Evolutionary conservation across 441 rosid genomes (phyloP), one percentile per base, ranked within the genome.

Genomic region (Euphorbia neoarborescens): DNA sequence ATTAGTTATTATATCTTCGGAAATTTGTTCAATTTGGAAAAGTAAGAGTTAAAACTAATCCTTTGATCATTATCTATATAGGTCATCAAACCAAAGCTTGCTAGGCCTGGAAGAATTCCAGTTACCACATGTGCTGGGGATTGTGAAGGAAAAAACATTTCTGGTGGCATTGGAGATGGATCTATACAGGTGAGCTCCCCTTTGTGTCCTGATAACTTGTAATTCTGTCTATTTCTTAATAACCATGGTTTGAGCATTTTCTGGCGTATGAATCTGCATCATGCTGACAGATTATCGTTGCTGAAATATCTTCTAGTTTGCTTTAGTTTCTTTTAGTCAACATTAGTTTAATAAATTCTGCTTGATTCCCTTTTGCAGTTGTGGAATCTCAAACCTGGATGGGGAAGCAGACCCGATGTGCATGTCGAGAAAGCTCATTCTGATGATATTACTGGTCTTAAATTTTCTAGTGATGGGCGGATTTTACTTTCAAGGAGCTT

Each of bases 381-480:
- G 70, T 94, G 98, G 99, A 92, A 85, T 78, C 91, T 89, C 66
- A 90, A 94, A 84, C 93, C 96, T 0, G 99, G 98, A 73, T 92
- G 99, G 98, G 99, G 97, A 81, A 94, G 97, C 83, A 84, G 98
- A 81, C 99, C 98, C 0, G 97, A 94, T 77, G 72, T 90, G 68
- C 78, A 84, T 30, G 82, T 90, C 60, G 94, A 87, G 72, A 88
- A 89, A 70, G 90, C 86, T 74, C 99, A 94, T 80, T 85, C 90
- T 59, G 99, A 94, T 77, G 99, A 94, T 73, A 92, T 94, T 62
- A 94, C 92, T n/a, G 79, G 84, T 63, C 89, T 94, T 66, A 90
- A 89, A 86, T 94, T 92, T 85, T 92, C 98, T 65, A 86, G 90
- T 75, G 97, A 94, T 78, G 93, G 92, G 19, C 83, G 77, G 75